Evolutionary conservation across 2,329 filamentous ascomycete genomes (phyloP).

Genomic region (Trichoderma afroharzianum): DNA sequence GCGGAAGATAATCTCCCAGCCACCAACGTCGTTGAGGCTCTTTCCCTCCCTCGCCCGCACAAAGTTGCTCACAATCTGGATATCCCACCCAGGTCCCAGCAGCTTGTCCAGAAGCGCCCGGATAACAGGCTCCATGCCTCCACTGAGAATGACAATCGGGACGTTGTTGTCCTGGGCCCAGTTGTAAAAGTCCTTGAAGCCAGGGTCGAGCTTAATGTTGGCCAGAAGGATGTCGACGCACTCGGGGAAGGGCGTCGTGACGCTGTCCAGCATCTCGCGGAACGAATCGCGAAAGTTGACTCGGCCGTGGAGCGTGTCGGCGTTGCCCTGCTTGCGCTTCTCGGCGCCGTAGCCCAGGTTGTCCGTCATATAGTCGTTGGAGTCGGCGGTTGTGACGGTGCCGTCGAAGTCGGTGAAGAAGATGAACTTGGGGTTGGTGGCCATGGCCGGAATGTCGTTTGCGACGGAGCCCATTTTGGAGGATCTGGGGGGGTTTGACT

Average conservation of each 20-base stretch:
- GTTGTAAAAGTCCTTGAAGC: slow-evolving; percentile 82
- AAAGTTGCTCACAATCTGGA: slow-evolving; percentile 89
- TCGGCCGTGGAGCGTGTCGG: slow-evolving; percentile 68
- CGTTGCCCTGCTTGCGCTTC: slow-evolving; percentile 68
- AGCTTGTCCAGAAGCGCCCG: slow-evolving; percentile 75
- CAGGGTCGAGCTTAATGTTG: slow-evolving; percentile 84
- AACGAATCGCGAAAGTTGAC: slow-evolving; percentile 82
- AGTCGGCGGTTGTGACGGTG: slow-evolving; percentile 75
- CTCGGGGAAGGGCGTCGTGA: slow-evolving; percentile 74
- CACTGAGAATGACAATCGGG: slow-evolving; percentile 86
- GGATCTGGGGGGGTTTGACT: background rate
- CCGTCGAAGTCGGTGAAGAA: slow-evolving; percentile 99
- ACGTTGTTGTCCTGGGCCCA: slow-evolving; percentile 81
- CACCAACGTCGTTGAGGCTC: slow-evolving; percentile 71
- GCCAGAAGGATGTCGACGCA: slow-evolving; percentile 75
- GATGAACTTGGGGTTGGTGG: slow-evolving; percentile 78
- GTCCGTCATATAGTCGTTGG: slow-evolving; percentile 75
- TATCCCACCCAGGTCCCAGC: slow-evolving; percentile 72
- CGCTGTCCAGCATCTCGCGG: slow-evolving; percentile 85
- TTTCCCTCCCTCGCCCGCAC: slow-evolving; percentile 62
- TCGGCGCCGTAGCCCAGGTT: slow-evolving; percentile 79
- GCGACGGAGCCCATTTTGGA: slow-evolving; percentile 41
- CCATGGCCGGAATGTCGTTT: slow-evolving; percentile 53
- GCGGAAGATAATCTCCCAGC: slow-evolving; percentile 85
- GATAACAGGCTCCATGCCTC: slow-evolving; percentile 92